Evolutionary conservation across 2,329 filamentous ascomycete genomes (phyloP), one percentile per base, ranked within the genome.

Genomic region (Fusarium mundagurra): DNA sequence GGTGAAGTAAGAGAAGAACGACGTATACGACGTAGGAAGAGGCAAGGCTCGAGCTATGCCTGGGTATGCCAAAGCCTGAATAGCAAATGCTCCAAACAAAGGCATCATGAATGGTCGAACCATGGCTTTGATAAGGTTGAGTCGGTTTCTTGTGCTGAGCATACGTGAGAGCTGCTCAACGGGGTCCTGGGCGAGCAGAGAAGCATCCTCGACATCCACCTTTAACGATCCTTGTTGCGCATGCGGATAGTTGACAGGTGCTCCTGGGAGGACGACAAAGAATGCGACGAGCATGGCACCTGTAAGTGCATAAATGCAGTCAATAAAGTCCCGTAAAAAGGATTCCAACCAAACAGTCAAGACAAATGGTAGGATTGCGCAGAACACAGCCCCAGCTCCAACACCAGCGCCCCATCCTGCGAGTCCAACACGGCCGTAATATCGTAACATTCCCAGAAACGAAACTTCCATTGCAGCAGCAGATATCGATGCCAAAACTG

Each of bases 161-260:
- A 58, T 24, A 3, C 68, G 72, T 1, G 67, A 65, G 9, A 73
- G 64, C 20, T 78, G 71, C 13, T 66, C 59, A 18, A 74, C 50
- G 1, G 84, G 83, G 1, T 83, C 83, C 0, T 84, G 84, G 0
- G 83, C 78, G 1, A 88, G 79, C 44, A 83, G 84, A 24, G 58
- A 57, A 11, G 41, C 61, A 24, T 78, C 71, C 39, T 76, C 71
- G 0, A 74, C 31, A 17, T 78, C 71, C 6, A 61, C 60, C 24
- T 77, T 76, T 20, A 41, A 36, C 11, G 18, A 29, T 11, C 43
- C 61, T 1, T 69, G 72, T 48, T 53, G 63, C 22, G 58, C 47
- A 16, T 71, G 63, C 20, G 72, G 74, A 60, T 74, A 76, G 54
- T 78, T 79, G 22, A 78, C 61, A 1, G 75, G 73, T 5, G 73